A percentile compares a stretch with the other conserved stretches of the same genome.
Evolutionary conservation across 1,284 basidiomycete species (phyloP).

Genomic region (Ceratobasidium theobromae): DNA sequence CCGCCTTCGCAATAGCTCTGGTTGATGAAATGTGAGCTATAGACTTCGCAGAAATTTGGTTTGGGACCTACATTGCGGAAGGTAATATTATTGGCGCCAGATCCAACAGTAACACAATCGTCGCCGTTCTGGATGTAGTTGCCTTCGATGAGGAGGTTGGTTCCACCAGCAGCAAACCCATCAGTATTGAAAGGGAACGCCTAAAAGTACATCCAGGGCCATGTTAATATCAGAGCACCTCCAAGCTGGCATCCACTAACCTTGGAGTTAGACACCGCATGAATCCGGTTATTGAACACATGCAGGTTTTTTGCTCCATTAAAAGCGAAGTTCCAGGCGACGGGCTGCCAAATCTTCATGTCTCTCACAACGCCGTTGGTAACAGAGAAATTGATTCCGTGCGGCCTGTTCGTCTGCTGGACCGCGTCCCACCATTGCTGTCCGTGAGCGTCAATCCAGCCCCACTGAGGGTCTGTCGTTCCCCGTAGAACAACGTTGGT

Average conservation of each 20-base stretch:
- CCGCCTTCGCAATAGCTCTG: constrained; percentile 49
- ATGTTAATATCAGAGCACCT: neutral
- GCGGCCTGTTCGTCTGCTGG: constrained; percentile 45
- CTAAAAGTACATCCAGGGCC: constrained; percentile 42
- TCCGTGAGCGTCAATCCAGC: constrained; percentile 63
- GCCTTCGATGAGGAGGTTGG: constrained; percentile 58
- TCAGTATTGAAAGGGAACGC: constrained; percentile 66
- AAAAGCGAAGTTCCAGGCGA: constrained; percentile 60
- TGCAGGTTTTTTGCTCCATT: constrained; percentile 53
- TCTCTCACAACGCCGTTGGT: constrained; percentile 56
- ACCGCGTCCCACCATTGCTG: constrained; percentile 65
- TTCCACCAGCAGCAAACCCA: constrained; percentile 61
- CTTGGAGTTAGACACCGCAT: constrained; percentile 51
- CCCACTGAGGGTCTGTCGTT: constrained; percentile 55
- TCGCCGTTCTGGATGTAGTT: constrained; percentile 62
- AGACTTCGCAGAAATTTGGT: neutral
- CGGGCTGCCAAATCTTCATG: constrained; percentile 64
- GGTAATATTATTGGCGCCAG: constrained; percentile 57
- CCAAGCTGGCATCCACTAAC: constrained; percentile 23
- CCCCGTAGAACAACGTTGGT: constrained; percentile 60
- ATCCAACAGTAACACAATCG: constrained; percentile 61
- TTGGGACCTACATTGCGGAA: constrained; percentile 48
- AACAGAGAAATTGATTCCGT: constrained; percentile 41
- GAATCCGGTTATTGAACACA: constrained; percentile 56
- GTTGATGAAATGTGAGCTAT: neutral